Conservation (phyloP, 176 grass and related monocot species). For the Hordeum marinum region DNA sequence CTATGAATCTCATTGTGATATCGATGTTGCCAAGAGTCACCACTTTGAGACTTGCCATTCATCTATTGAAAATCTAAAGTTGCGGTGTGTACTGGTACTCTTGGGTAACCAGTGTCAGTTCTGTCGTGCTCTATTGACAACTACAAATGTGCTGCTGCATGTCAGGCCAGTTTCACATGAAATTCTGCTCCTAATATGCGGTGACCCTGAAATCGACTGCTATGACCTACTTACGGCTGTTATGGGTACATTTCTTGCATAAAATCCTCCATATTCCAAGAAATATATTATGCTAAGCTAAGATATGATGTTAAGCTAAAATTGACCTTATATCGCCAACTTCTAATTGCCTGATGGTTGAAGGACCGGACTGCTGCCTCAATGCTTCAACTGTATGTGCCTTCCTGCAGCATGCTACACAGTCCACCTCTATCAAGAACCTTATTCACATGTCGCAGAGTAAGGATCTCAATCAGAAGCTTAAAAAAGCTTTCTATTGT, state of each 20-base stretch:
- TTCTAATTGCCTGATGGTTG: background rate
- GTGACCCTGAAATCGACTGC: constrained; percentile 39
- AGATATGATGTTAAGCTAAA: background rate
- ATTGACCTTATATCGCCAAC: background rate
- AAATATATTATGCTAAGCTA: background rate
- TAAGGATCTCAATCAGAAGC: background rate
- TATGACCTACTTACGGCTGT: constrained; percentile 40
- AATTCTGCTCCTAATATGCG: constrained; percentile 24
- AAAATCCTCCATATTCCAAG: background rate
- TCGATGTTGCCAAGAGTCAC: background rate
- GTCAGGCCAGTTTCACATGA: constrained; percentile 28
- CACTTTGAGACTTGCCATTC: background rate
- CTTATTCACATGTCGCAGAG: constrained; percentile 51
- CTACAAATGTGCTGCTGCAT: constrained; percentile 3
- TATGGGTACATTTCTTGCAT: constrained; percentile 20
- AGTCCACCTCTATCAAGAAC: constrained; percentile 41
- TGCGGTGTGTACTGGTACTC: background rate
- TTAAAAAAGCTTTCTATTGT: background rate
- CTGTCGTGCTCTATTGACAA: background rate
- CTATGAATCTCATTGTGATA: background rate
- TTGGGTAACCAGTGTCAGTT: background rate
- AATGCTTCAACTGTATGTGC: constrained; percentile 31
- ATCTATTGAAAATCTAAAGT: background rate
- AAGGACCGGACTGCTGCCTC: constrained; percentile 59
- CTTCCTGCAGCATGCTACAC: constrained; percentile 46